Percentiles rank a stretch among this genome's conserved stretches.
These are phyloP conservation scores for Nemania serpens DNA, from an alignment of 2,329 filamentous ascomycete genomes.

Conservation along the genomic window DNA sequence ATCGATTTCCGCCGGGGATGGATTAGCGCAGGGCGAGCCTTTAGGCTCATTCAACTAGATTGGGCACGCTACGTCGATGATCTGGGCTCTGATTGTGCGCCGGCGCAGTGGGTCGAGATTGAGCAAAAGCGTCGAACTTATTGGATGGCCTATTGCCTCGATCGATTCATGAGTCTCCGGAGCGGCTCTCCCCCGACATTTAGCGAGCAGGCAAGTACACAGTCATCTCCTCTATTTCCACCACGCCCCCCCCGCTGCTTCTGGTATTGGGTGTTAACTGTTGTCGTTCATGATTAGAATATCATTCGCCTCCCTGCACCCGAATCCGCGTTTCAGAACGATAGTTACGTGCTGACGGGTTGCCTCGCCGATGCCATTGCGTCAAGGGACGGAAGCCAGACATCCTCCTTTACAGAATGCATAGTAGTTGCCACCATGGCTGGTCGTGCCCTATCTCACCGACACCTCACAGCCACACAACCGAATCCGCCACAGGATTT, in stretches of 20 bases:
- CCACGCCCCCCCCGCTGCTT: not conserved
- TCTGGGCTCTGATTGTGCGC: slow-evolving; percentile 12
- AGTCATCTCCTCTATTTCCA: not conserved
- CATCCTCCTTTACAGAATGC: slow-evolving; percentile 14
- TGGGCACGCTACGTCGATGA: slow-evolving; percentile 43
- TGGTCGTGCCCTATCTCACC: slow-evolving; percentile 13
- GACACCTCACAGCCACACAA: slow-evolving; percentile 8
- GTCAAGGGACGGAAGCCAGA: slow-evolving; percentile 8
- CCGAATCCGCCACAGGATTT: slow-evolving; percentile 9
- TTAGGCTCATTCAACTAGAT: slow-evolving; percentile 45
- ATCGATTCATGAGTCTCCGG: slow-evolving; percentile 43
- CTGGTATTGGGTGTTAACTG: slow-evolving; percentile 6
- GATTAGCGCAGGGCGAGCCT: slow-evolving; percentile 45
- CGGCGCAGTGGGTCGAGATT: slow-evolving; percentile 36
- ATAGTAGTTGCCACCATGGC: slow-evolving; percentile 17
- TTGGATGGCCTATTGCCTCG: slow-evolving; percentile 47
- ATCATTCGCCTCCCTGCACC: slow-evolving; percentile 43
- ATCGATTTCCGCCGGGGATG: slow-evolving; percentile 42
- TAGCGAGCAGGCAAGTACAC: slow-evolving; percentile 35
- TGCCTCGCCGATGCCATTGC: slow-evolving; percentile 42
- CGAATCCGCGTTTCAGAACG: slow-evolving; percentile 44
- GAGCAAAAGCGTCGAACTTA: slow-evolving; percentile 46
- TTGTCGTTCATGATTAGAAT: slow-evolving; percentile 34
- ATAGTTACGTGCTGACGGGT: slow-evolving; percentile 32
- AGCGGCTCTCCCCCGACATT: slow-evolving; percentile 41